Percentiles rank a stretch among this genome's conserved stretches.
These are phyloP conservation scores for Amanita brunnescens DNA, from an alignment of 768 basidiomycete genomes.

Conservation along the genomic window DNA sequence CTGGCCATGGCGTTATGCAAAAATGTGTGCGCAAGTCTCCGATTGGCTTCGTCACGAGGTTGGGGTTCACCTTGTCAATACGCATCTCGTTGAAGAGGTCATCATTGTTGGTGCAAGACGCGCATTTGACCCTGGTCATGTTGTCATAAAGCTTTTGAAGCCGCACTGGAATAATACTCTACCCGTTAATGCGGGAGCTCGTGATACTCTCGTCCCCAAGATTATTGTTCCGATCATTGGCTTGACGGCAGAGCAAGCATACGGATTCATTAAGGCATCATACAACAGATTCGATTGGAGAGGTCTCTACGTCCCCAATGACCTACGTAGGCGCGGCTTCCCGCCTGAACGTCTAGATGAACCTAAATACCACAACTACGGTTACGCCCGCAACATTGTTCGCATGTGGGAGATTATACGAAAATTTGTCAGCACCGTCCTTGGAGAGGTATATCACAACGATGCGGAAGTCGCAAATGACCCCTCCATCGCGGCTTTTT, in stretches of 20 bases:
- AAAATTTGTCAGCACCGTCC: conserved; percentile 16
- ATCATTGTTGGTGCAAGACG: conserved; percentile 23
- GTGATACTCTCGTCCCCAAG: conserved; percentile 8
- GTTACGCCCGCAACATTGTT: conserved; percentile 18
- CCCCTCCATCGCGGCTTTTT: conserved; percentile 6
- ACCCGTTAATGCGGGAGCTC: conserved; percentile 20
- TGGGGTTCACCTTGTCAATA: conserved; percentile 19
- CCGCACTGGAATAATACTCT: conserved; percentile 23
- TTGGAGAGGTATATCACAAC: conserved; percentile 11
- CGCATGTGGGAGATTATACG: conserved; percentile 20
- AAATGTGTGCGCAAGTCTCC: conserved; percentile 20
- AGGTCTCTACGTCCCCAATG: conserved; percentile 19
- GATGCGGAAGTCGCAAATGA: conserved; percentile 17
- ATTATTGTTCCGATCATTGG: background rate
- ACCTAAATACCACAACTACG: conserved; percentile 22
- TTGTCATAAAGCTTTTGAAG: conserved; percentile 19
- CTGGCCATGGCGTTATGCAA: conserved; percentile 27
- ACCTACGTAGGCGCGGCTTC: conserved; percentile 22
- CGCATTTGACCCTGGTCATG: conserved; percentile 14
- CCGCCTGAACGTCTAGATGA: conserved; percentile 17
- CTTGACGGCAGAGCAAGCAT: background rate
- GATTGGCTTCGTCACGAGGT: conserved; percentile 24
- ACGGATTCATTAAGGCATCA: background rate
- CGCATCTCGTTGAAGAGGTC: conserved; percentile 24
- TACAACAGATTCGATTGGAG: conserved; percentile 20